Percentiles rank a stretch among this genome's conserved stretches.
Evolutionary conservation across 257 asterid genomes (phyloP).

Genomic region (Solanum infundibuliforme): DNA sequence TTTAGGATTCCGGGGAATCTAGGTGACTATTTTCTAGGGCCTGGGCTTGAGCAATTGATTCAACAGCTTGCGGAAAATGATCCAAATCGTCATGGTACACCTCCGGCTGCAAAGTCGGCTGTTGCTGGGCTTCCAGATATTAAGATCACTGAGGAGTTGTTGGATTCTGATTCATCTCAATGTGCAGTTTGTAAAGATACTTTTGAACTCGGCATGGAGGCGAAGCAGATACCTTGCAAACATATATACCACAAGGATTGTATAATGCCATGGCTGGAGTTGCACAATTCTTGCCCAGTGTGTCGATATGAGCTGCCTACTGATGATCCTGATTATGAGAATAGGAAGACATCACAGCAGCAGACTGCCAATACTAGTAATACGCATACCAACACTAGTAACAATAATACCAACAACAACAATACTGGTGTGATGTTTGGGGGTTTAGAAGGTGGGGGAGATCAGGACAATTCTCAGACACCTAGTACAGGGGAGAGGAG

Average conservation of each 20-base stretch:
- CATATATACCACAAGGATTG: conserved; percentile 84
- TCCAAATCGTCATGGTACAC: conserved; percentile 79
- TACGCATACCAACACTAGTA: neutral
- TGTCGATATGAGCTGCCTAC: conserved; percentile 88
- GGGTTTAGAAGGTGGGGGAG: conserved; percentile 22
- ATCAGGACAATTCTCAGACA: conserved; percentile 28
- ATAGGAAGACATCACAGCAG: conserved; percentile 27
- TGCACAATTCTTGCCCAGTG: conserved; percentile 91
- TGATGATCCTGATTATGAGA: conserved; percentile 78
- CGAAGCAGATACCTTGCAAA: conserved; percentile 78
- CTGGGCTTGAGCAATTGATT: conserved; percentile 78
- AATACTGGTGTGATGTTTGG: conserved; percentile 18
- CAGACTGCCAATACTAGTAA: neutral
- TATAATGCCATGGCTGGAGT: conserved; percentile 77
- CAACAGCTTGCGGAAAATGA: conserved; percentile 83
- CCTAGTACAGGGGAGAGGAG: conserved; percentile 55
- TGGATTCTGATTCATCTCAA: conserved; percentile 52
- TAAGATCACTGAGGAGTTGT: conserved; percentile 32
- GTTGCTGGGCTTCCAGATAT: conserved; percentile 61
- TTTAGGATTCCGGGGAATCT: conserved; percentile 42
- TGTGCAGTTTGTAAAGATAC: conserved; percentile 86
- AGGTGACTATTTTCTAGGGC: conserved; percentile 72
- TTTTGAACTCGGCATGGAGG: conserved; percentile 55
- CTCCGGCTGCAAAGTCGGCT: conserved; percentile 74
- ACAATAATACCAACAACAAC: conserved; percentile 3